These are phyloP conservation scores for Eucalyptus pauciflora DNA, from an alignment of 345 rosid genomes.

Conservation along the genomic window DNA sequence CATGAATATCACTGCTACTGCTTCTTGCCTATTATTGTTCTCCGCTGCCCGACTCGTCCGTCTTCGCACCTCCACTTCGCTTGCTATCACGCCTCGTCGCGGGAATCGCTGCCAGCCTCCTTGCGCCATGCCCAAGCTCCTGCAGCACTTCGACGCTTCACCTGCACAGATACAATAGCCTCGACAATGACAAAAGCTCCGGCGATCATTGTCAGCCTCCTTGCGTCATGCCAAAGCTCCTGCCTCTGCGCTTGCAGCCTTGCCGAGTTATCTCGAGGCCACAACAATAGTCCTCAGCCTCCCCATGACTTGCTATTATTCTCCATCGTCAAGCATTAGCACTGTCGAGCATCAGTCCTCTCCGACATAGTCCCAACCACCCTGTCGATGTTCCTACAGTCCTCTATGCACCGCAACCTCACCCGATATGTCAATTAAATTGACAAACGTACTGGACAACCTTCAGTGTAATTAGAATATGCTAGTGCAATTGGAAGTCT, in stretches of 20 bases:
- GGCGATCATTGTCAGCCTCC: background rate
- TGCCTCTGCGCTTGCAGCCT: background rate
- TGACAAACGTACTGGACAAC: background rate
- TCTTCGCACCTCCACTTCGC: background rate
- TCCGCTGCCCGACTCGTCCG: background rate
- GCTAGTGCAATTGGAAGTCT: background rate
- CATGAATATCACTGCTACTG: background rate
- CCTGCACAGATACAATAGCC: background rate
- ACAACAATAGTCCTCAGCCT: background rate
- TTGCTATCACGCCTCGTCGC: background rate
- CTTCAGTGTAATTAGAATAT: too few relatives aligned
- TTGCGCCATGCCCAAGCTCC: background rate
- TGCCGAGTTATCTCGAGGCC: background rate
- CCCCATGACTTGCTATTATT: background rate
- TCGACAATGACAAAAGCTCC: background rate
- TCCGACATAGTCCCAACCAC: background rate
- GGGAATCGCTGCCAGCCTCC: background rate
- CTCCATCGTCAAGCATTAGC: background rate
- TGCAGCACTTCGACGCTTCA: background rate
- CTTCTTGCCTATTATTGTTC: background rate
- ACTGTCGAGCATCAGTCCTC: background rate
- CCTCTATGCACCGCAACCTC: background rate
- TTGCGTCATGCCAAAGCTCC: background rate
- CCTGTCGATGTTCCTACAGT: background rate
- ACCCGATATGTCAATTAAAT: too few relatives aligned